Conservation (phyloP, 2,329 filamentous ascomycete species). For the Talaromyces verruculosus region DNA sequence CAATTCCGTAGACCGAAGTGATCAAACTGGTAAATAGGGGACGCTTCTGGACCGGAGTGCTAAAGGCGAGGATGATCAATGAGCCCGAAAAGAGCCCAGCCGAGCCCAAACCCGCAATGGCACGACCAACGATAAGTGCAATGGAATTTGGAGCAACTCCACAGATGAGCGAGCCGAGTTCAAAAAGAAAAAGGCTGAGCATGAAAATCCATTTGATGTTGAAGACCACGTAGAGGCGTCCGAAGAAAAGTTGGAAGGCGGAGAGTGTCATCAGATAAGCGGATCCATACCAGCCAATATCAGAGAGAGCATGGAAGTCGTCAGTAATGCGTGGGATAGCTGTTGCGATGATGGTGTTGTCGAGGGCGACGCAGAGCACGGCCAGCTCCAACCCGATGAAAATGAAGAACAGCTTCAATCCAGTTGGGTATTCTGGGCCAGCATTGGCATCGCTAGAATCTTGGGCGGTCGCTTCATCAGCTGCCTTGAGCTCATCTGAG, state of each 20-base stretch:
- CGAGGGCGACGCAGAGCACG: background rate
- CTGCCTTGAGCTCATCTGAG: background rate
- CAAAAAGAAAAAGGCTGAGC: slow-evolving; percentile 41
- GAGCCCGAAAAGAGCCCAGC: slow-evolving; percentile 43
- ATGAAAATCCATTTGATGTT: slow-evolving; percentile 45
- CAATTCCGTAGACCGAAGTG: slow-evolving; percentile 45
- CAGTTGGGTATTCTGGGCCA: background rate
- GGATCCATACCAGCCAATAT: slow-evolving; percentile 30
- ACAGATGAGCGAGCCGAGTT: slow-evolving; percentile 43
- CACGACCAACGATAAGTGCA: slow-evolving; percentile 43
- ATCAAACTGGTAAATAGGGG: slow-evolving; percentile 43
- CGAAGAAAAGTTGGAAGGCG: slow-evolving; percentile 44
- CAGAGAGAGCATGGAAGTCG: background rate
- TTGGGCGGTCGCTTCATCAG: background rate
- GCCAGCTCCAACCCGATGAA: background rate
- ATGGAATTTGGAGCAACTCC: slow-evolving; percentile 39
- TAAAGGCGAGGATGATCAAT: slow-evolving; percentile 41
- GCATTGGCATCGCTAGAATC: background rate
- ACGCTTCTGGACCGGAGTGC: slow-evolving; percentile 40
- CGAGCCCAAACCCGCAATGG: slow-evolving; percentile 42
- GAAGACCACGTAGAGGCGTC: slow-evolving; percentile 39
- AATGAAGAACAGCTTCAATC: background rate
- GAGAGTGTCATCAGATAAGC: slow-evolving; percentile 41
- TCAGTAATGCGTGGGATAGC: background rate
- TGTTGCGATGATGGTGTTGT: background rate